Evolutionary conservation across 371 early-diverging fungal genomes (phyloP), one percentile per base, ranked within the genome.

Genomic region (Mortierella sp.): DNA sequence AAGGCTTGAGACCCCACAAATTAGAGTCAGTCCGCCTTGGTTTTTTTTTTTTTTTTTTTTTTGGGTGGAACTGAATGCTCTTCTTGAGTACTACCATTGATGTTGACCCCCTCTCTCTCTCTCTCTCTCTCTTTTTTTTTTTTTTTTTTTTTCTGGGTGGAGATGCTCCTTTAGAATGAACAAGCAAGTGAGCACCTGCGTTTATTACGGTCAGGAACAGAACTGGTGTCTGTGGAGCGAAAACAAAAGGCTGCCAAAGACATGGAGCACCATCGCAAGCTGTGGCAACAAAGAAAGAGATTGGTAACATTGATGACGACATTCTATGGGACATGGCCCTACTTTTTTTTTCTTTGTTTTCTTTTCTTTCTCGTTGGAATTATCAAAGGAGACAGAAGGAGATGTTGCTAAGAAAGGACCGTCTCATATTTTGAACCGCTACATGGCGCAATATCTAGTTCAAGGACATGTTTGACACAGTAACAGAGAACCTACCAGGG

Each of bases 391-490:
- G n/a, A n/a, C n/a, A n/a, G n/a, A 16, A 16, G 5, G 50, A 50
- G 50, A 50, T 50, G 6, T 21, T 6, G 16, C 21, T 4, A 50
- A 50, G 4, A 21, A 50, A 50, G 21, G 50, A n/a, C n/a, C n/a
- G n/a, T n/a, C n/a, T 5, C 4, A 50, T 14, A 50, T 50, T n/a
- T 14, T 50, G 50, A 50, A 50, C 21, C 21, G 50, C 50, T 4
- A 16, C 14, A 50, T 50, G n/a, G 5, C 14, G 21, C 50, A n/a
- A 16, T 14, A 50, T 50, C n/a, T 53, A 77, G 77, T 77, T 77
- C 60, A 77, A 77, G 47, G 77, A 77, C 56, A 77, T 77, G 77
- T 77, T 77, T 58, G 65, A 65, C 21, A 52, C 68, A 18, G 66
- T 77, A 21, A 77, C 77, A 16, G 77, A 77, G 46, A 77, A 72